Evolutionary conservation across 495 filamentous ascomycete genomes (phyloP).

Genomic region (Daldinia vernicosa): DNA sequence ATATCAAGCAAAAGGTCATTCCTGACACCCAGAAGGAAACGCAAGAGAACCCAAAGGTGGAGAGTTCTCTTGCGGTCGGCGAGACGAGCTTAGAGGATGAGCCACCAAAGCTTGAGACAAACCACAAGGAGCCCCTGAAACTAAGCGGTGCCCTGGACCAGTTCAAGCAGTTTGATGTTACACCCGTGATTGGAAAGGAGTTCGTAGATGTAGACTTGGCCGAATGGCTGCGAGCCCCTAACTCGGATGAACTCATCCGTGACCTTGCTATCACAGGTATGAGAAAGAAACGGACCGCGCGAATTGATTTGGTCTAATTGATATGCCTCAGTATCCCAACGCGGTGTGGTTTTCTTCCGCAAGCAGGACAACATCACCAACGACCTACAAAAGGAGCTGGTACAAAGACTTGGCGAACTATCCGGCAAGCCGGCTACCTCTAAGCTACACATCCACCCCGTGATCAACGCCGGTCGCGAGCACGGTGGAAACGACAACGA

Average conservation of each 20-base stretch:
- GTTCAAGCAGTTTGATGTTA: slow-evolving; percentile 70
- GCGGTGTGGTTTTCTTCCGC: slow-evolving; percentile 85
- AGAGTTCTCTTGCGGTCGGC: slow-evolving; percentile 24
- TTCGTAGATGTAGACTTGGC: slow-evolving; percentile 66
- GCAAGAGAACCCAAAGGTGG: slow-evolving; percentile 5
- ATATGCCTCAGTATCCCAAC: slow-evolving; percentile 78
- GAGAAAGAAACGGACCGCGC: slow-evolving; percentile 15
- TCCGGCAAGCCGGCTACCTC: slow-evolving; percentile 73
- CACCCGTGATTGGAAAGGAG: slow-evolving; percentile 73
- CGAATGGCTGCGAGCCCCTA: slow-evolving; percentile 67
- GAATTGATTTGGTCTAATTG: slow-evolving; percentile 61
- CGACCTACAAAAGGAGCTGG: slow-evolving; percentile 73
- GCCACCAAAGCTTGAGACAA: slow-evolving; percentile 38
- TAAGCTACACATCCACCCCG: slow-evolving; percentile 76
- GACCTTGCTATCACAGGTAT: slow-evolving; percentile 73
- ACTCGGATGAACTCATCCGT: slow-evolving; percentile 71
- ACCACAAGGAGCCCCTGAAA: slow-evolving; percentile 55
- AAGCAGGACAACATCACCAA: slow-evolving; percentile 72
- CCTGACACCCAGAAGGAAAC: slow-evolving; percentile 15
- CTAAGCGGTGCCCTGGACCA: slow-evolving; percentile 61
- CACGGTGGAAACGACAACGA: slow-evolving; percentile 69
- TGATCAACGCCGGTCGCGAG: slow-evolving; percentile 69
- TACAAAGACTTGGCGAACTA: slow-evolving; percentile 69
- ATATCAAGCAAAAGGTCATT: slow-evolving; percentile 41
- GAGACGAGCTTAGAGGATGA: slow-evolving; percentile 26